A percentile compares a stretch with the other conserved stretches of the same genome.
These are phyloP conservation scores for Isochrysis galbana DNA, from an alignment of 78 protist species.

Conservation along the genomic window DNA sequence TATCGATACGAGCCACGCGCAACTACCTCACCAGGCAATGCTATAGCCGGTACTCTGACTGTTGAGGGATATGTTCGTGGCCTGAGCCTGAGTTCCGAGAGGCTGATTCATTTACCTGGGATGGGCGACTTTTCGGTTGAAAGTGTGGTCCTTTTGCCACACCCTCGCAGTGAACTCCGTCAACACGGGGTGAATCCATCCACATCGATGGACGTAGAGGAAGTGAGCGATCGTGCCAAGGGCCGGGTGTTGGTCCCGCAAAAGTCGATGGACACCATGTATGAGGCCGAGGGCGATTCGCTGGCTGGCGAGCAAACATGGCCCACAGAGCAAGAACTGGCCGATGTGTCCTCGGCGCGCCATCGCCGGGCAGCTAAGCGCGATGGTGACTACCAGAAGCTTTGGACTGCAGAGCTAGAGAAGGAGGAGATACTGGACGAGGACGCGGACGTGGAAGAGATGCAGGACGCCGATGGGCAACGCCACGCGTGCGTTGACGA, in stretches of 20 bases:
- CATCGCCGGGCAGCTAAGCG: not conserved
- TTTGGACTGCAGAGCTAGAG: not conserved
- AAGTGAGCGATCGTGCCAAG: not conserved
- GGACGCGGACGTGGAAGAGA: not conserved
- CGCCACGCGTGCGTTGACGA: not conserved
- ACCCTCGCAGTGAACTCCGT: too few species aligned
- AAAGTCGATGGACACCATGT: constrained; percentile 25
- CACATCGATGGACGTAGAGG: constrained; percentile 2
- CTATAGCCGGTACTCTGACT: too few species aligned
- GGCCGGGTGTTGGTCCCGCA: constrained; percentile 49
- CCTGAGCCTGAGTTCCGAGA: not conserved
- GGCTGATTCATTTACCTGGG: not conserved
- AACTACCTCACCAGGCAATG: too few species aligned
- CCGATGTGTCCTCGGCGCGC: constrained; percentile 22
- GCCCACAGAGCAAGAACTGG: constrained; percentile 78
- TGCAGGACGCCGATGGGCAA: not conserved
- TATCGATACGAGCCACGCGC: constrained; percentile 2
- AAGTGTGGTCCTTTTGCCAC: not conserved
- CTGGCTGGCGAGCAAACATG: constrained; percentile 57
- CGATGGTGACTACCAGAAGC: not conserved
- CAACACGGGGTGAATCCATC: too few species aligned
- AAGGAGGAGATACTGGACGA: not conserved
- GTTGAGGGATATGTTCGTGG: not conserved
- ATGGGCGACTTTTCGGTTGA: not conserved
- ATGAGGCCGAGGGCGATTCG: constrained; percentile 35